Base-by-base conservation (phyloP, 2,329 filamentous ascomycete species). In the Xylariaceae sp. region DNA sequence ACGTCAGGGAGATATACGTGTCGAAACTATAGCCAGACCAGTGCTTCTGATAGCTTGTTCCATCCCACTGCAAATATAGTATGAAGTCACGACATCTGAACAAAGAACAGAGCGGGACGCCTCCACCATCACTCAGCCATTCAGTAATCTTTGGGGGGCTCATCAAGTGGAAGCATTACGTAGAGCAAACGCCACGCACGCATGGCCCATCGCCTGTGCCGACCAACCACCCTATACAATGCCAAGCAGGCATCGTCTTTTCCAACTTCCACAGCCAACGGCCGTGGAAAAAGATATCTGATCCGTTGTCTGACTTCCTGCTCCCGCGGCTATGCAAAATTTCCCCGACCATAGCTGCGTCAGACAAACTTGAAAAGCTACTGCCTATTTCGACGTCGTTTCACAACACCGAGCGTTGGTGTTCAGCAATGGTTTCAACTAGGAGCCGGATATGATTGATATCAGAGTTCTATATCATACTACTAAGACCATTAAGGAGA, bases 201-300 rank as follows among this genome's bases (percentile, higher is more conserved):
- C 28, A 31, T 31, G 28, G 28, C 28, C 6, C 33, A 36, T 7
- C 33, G 8, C 33, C 16, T 29, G 24, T 5, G 21, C 23, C 31
- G 26, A 36, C 11, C n/a, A 36, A n/a, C 31, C 23, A 45, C 55
- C 33, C 37, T 44, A 44, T 29, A 52, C 29, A 43, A 48, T 53
- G 67, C 68, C 69, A 71, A 69, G 64, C 67, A 67, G 67, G 67
- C 65, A 66, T 66, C 68, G 60, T 49, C 55, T 57, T 56, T 61
- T 65, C 48, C 51, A 41, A 49, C 23, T 49, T n/a, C 7, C 36
- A n/a, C 58, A 40, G 56, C 48, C 56, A 60, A 60, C 37, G 34
- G 46, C 36, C 45, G 31, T 39, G 46, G 40, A 28, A 31, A 43
- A 28, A 41, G 37, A 21, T n/a, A n/a, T n/a, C n/a, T n/a, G 6